Evolutionary conservation across 805 yeast species (phyloP).

Genomic region (Cyberlindnera mississippiensis): DNA sequence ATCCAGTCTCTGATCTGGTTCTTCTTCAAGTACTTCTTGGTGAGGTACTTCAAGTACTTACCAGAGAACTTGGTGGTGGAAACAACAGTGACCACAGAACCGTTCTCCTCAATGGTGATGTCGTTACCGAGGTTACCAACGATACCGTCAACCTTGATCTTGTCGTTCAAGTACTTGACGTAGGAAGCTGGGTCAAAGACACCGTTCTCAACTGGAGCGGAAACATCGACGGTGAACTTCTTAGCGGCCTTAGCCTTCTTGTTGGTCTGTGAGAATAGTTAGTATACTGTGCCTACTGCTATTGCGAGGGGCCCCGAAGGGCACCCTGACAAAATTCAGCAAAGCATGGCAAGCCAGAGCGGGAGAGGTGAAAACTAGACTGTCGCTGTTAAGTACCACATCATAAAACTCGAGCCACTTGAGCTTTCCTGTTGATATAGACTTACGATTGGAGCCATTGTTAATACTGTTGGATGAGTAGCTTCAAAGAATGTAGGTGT

Average conservation of each 20-base stretch:
- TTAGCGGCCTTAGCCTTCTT: conserved; percentile 77
- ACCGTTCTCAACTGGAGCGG: conserved; percentile 96
- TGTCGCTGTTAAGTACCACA: neutral
- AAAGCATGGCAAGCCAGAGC: conserved; percentile 21
- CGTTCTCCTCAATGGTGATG: conserved; percentile 85
- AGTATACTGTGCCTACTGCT: conserved; percentile 71
- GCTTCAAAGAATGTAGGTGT: neutral
- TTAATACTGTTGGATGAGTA: conserved; percentile 10
- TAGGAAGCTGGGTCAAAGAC: conserved; percentile 96
- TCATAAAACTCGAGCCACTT: neutral
- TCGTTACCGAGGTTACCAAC: conserved; percentile 96
- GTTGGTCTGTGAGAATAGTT: conserved; percentile 54
- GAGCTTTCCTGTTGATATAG: neutral
- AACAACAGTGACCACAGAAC: conserved; percentile 83
- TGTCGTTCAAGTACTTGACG: conserved; percentile 97
- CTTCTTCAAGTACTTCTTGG: conserved; percentile 99
- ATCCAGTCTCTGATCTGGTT: conserved; percentile 99
- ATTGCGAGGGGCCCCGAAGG: conserved; percentile 24
- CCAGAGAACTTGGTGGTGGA: conserved; percentile 97
- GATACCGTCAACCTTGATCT: conserved; percentile 97
- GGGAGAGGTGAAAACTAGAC: neutral
- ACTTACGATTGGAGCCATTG: conserved; percentile 95
- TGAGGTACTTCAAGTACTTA: conserved; percentile 98
- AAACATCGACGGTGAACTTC: conserved; percentile 92
- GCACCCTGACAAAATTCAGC: conserved; percentile 33